Evolutionary conservation across 306 rosid genomes (phyloP), one percentile per base, ranked within the genome.

Genomic region (Mimosa bimucronata): DNA sequence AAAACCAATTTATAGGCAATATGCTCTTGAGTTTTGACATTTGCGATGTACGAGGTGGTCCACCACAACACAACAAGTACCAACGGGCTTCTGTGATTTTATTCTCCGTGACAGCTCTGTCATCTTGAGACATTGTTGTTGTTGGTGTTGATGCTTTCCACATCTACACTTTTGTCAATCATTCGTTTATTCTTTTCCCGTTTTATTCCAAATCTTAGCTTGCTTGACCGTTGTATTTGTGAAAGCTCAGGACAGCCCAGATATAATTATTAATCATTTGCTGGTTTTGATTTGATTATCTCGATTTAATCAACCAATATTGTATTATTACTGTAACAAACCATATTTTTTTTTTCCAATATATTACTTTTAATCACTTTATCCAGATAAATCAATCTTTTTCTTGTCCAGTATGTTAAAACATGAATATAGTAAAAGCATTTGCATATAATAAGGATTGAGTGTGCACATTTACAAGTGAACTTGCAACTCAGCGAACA

Each of bases 41-140:
- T 66, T 4, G 46, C 41, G 71, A 8, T 19, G 71, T 9, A 37
- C 46, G 72, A 38, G 16, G 73, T n/a, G 73, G 73, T 21, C 72
- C 72, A 9, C 50, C 0, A 34, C 38, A 34, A 34, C 0, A 25
- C 30, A 58, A 25, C 30, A 58, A 23, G 16, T 2, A 5, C 50
- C 52, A 67, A 19, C 73, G 37, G 53, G 26, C 6, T 48, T 44
- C 61, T 79, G 80, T 69, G 61, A 73, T 82, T 60, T 16, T 46
- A 67, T 79, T 74, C 80, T 55, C 42, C 23, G 68, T 74, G 77
- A 83, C 86, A 83, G 76, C 77, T 37, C 80, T 79, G 69, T 73
- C 52, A 73, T 31, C 71, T 14, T 19, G 3, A 66, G 7, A 19
- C 55, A 50, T 34, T 18, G 42, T 3, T 37, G 30, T 1, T 38